Evolutionary conservation across 352 stramenopile species (phyloP), one percentile per base, ranked within the genome.

Genomic region (Globisporangium parvum): DNA sequence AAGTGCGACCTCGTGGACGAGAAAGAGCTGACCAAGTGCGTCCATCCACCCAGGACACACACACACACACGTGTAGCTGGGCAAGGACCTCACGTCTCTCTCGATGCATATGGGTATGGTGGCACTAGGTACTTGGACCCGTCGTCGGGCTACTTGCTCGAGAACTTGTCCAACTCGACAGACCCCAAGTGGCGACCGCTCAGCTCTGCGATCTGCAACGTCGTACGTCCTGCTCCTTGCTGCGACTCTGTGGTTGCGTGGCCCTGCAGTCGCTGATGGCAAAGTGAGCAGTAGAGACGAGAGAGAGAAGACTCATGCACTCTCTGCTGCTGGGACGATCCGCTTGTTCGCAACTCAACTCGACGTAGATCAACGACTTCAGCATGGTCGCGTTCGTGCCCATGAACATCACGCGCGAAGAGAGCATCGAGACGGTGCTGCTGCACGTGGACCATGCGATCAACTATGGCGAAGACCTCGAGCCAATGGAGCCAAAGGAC

Each of bases 301-400:
- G 6, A 14, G 31, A 37, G 18, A 12, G 10, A 24, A 17, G n/a
- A 18, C 42, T 28, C 17, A 31, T 24, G 8, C 9, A 18, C 10
- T 37, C 10, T 14, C 10, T 37, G 31, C 5, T 12, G 6, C 31
- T 10, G 31, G 10, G 10, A 37, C 31, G 31, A 37, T 8, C 6
- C 31, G 31, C 31, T 37, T 37, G 31, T 12, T 37, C 31, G 5
- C 31, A 5, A 14, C 10, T 1, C 1, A 46, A 10, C 21, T n/a
- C 23, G 20, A 33, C 33, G n/a, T n/a, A 94, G 85, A 91, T 94
- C 57, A 93, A 91, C 50, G 95, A 99, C 80, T 99, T 98, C 70
- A 97, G 86, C 59, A 98, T 99, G 93, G 95, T 99, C 20, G 88
- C 88, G 11, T 99, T 98, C 65, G 74, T 98, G n/a, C 93, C 96